Evolutionary conservation across 2,329 filamentous ascomycete genomes (phyloP), one percentile per base, ranked within the genome.

Genomic region (Aspergillus ochraceoroseus): DNA sequence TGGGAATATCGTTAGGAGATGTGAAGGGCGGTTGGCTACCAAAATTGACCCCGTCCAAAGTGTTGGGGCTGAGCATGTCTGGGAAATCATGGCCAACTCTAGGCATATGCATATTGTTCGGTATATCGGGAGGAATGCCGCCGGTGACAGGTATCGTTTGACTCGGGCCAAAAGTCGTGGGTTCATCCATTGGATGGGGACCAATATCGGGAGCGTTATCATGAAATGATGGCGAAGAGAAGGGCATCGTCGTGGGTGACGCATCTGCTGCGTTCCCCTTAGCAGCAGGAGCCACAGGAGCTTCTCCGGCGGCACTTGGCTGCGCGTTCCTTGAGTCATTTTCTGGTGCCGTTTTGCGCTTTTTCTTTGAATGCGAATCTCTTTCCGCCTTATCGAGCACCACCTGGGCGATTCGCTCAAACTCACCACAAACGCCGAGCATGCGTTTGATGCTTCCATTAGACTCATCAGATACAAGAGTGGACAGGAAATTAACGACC

Each of bases 371-470:
- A 17, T 82, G 76, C 23, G 85, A 79, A 36, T 96, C 90, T 56
- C 84, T 87, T 59, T 96, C 90, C 0, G 87, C 79, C 62, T 89
- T 94, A 44, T 96, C 90, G 31, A 96, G 81, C 6, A 95, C 87
- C 2, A 88, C 80, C 58, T 83, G 87, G 23, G 88, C 88, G 49
- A 98, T 95, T 43, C 92, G 81, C 63, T 95, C 89, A 54, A 98
- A 98, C 58, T 98, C 92, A n/a, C 86, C 80, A 63, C 90, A 96
- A 1, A 96, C 83, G 15, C 83, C 84, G 12, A 95, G 77, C 87
- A 96, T 96, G 34, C 92, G 85, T 60, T 87, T 87, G 4, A 96
- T 87, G 55, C 87, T 89, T 28, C 88, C 86, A 43, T 89, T 92
- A 42, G 88, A 85, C 49, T 89, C 86, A 55, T 96, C 90, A 23